Conservation (phyloP, 23 red algal genomes). For the Gracilaria gracilis region DNA sequence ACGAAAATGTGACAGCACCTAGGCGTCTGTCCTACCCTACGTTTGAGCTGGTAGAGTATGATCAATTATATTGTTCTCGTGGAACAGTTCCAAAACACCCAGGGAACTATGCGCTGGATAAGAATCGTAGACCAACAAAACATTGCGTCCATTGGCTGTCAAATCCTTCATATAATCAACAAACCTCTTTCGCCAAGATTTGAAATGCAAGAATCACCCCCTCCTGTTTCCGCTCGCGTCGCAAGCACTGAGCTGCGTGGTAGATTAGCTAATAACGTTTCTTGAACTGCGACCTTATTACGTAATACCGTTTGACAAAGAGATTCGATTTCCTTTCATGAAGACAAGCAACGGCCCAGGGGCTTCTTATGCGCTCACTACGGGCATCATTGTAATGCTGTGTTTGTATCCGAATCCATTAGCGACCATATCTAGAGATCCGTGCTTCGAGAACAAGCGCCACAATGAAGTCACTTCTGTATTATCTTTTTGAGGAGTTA, state of each 20-base stretch:
- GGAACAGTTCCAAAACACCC: constrained; percentile 46
- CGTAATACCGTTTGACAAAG: neutral
- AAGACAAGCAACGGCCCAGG: constrained; percentile 11
- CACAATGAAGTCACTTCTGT: neutral
- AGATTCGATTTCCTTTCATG: constrained; percentile 36
- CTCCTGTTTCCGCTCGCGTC: constrained; percentile 1
- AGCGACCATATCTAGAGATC: neutral
- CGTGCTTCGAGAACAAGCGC: neutral
- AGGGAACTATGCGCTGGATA: constrained; percentile 50
- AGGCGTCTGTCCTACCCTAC: constrained; percentile 29
- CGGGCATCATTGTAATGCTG: constrained; percentile 32
- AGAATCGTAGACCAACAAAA: constrained; percentile 49
- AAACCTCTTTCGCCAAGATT: constrained; percentile 2
- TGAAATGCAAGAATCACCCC: constrained; percentile 13
- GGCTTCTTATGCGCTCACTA: constrained; percentile 9
- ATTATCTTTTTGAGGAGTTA: constrained; percentile 33
- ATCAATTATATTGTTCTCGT: constrained; percentile 10
- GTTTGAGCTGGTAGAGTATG: constrained; percentile 44
- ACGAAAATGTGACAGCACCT: constrained; percentile 11
- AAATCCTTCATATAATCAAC: neutral
- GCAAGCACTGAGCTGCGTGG: neutral
- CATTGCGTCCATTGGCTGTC: constrained; percentile 12
- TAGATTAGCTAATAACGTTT: neutral
- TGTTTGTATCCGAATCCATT: constrained; percentile 3
- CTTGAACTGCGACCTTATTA: constrained; percentile 2